A percentile compares a stretch with the other conserved stretches of the same genome.
These are phyloP conservation scores for Senna tora DNA, from an alignment of 306 rosid species.

Conservation along the genomic window DNA sequence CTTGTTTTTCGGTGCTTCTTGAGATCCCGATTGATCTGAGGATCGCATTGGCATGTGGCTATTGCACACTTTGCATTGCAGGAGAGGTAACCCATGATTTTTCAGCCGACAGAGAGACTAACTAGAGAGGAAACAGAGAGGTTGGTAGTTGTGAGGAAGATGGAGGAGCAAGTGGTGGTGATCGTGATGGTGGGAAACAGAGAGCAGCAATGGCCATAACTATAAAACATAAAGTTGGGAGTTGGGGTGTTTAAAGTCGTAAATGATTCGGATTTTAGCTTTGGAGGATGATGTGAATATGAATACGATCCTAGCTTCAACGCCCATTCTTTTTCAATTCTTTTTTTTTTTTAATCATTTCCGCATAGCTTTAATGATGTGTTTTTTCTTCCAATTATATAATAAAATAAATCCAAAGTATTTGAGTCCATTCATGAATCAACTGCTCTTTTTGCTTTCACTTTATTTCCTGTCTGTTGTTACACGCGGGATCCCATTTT, in stretches of 20 bases:
- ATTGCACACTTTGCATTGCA: constrained; percentile 64
- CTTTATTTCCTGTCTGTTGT: neutral
- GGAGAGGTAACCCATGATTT: constrained; percentile 60
- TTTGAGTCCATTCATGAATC: constrained; percentile 16
- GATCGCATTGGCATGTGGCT: constrained; percentile 52
- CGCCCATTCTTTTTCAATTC: neutral
- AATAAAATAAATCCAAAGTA: neutral
- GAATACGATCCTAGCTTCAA: neutral
- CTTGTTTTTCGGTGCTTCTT: neutral
- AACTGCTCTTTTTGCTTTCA: neutral
- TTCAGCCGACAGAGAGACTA: neutral
- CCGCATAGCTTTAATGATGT: too few species aligned
- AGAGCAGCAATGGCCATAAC: constrained; percentile 46
- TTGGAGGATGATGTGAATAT: constrained; percentile 23
- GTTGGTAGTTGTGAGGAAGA: neutral
- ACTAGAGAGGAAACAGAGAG: neutral
- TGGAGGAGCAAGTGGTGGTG: constrained; percentile 11
- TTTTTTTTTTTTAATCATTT: neutral
- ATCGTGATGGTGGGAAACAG: constrained; percentile 1
- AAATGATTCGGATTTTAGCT: constrained; percentile 34
- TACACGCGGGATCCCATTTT: neutral
- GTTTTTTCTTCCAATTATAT: too few species aligned
- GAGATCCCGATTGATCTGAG: constrained; percentile 46
- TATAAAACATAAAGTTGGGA: constrained; percentile 15
- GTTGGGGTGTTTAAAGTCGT: constrained; percentile 30